Conservation (phyloP, 495 filamentous ascomycete species). For the Penicillium mononematosum region DNA sequence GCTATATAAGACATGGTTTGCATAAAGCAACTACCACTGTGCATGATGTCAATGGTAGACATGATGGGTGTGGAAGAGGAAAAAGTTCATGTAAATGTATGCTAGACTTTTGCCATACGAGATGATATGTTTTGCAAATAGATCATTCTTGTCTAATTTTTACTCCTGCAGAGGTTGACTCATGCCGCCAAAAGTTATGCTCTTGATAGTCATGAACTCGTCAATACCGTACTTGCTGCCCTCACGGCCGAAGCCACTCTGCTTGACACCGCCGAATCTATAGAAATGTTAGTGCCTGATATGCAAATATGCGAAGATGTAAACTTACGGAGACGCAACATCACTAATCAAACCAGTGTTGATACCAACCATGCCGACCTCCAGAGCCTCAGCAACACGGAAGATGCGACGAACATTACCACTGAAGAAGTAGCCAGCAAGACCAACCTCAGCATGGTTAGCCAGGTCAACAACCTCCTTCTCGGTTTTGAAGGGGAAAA, state of each 20-base stretch:
- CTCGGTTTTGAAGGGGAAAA: slow-evolving; percentile 82
- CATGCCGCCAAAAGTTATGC: slow-evolving; percentile 80
- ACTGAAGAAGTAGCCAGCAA: slow-evolving; percentile 86
- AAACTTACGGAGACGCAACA: slow-evolving; percentile 63
- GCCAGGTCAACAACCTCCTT: slow-evolving; percentile 79
- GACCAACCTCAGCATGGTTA: slow-evolving; percentile 72
- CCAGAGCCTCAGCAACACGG: slow-evolving; percentile 78
- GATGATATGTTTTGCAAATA: background rate
- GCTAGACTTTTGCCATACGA: background rate
- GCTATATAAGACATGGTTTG: too few species aligned
- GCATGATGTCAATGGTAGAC: too few species aligned
- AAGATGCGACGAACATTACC: slow-evolving; percentile 69
- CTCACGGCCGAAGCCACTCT: slow-evolving; percentile 89
- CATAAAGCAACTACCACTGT: too few species aligned
- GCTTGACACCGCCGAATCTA: slow-evolving; percentile 88
- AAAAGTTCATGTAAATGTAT: background rate
- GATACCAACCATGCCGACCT: slow-evolving; percentile 88
- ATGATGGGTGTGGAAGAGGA: background rate
- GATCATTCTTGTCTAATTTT: slow-evolving; percentile 1
- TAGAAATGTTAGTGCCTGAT: slow-evolving; percentile 22
- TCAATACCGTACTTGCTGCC: slow-evolving; percentile 89
- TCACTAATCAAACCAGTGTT: slow-evolving; percentile 85
- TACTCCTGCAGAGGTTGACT: slow-evolving; percentile 51
- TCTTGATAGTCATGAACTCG: slow-evolving; percentile 87
- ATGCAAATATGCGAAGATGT: background rate